Evolutionary conservation across 2,329 filamentous ascomycete genomes (phyloP), one percentile per base, ranked within the genome.

Genomic region (Fusarium succisae): DNA sequence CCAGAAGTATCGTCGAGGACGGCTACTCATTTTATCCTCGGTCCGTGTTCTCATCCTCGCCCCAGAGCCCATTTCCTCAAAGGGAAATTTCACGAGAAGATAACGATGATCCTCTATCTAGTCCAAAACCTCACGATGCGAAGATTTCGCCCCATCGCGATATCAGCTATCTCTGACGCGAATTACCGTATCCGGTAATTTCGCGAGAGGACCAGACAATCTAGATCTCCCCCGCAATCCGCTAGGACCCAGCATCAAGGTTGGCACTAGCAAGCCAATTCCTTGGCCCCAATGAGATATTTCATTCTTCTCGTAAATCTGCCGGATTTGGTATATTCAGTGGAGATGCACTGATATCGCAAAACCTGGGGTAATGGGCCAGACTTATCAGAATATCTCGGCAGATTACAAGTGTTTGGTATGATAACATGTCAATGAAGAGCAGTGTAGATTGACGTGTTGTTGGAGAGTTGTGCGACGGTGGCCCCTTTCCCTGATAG

Each of bases 11-110:
- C 38, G 30, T 35, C 22, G 50, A 68, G 65, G 65, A 53, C 65
- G 63, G 65, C 35, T 68, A 68, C 38, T 68, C 44, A 44, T 68
- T 68, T 47, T 68, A 68, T 68, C 65, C 65, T 68, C 65, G 63
- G 65, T 11, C 63, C 54, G 65, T 37, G 39, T 68, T 28, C 10
- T 37, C 39, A 37, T 32, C 35, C 18, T 61, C 26, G 8, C 17
- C 59, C 43, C 30, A 24, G 2, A 8, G 5, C 3, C 4, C 11
- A 26, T 58, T 62, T 43, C 59, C 50, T 6, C 20, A 57, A 57
- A 28, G 6, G 38, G 59, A 0, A 58, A 57, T 57, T 62, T 38
- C 30, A 0, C 24, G 59, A 62, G 59, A 58, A 57, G 30, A 58
- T 17, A 58, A 56, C 3, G 4, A n/a, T 1, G n/a, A 60, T 60